These are phyloP conservation scores for Apostasia ramifera DNA, from an alignment of 106 monocot genomes.

Conservation along the genomic window DNA sequence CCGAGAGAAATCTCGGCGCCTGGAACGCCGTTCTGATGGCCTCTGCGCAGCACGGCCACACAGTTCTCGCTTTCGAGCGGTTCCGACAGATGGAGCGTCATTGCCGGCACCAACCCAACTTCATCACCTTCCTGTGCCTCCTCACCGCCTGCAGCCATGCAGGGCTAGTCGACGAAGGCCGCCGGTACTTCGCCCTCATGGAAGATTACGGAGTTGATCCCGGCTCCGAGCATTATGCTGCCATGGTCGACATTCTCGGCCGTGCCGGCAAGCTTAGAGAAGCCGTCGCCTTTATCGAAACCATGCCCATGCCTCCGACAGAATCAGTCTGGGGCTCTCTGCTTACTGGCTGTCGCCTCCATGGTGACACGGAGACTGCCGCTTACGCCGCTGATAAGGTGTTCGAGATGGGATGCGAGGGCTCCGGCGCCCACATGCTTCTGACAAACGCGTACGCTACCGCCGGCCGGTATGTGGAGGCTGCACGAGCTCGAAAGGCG, in stretches of 20 bases:
- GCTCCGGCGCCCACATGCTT: conserved; percentile 71
- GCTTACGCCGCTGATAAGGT: conserved; percentile 49
- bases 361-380: conserved; percentile 58
- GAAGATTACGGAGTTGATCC: conserved; percentile 19
- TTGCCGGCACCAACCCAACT: conserved; percentile 30
- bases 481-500: conserved; percentile 59
- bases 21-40: conserved; percentile 65
- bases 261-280: conserved; percentile 58
- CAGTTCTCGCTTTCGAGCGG: conserved; percentile 19
- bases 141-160: conserved; percentile 74
- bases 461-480: conserved; percentile 48
- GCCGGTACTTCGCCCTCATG: conserved; percentile 45
- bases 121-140: conserved; percentile 70
- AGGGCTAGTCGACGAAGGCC: conserved; percentile 51
- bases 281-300: conserved; percentile 50
- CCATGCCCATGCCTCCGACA: conserved; percentile 67
- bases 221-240: conserved; percentile 36
- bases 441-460: conserved; percentile 65
- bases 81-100: conserved; percentile 32
- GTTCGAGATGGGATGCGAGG: conserved; percentile 34
- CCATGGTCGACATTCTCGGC: conserved; percentile 56
- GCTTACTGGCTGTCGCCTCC: conserved; percentile 74
- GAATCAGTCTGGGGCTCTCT: conserved; percentile 86
- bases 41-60: conserved; percentile 65
- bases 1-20: conserved; percentile 39